These are phyloP conservation scores for Candida sojae DNA, from an alignment of 1,139 yeast species.

Conservation along the genomic window DNA sequence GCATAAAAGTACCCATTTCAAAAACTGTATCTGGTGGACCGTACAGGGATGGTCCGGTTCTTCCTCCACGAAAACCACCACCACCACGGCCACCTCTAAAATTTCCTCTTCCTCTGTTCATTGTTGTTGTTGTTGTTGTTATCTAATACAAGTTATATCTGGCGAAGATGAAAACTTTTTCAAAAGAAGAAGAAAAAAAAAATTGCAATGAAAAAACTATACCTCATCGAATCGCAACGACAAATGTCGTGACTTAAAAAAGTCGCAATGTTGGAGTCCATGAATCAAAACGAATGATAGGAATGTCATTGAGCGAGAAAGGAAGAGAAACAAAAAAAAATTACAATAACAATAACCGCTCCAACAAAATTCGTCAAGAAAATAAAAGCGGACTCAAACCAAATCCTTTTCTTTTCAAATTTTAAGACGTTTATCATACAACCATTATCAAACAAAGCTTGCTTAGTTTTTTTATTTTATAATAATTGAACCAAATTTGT, in stretches of 20 bases:
- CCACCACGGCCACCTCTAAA: constrained; percentile 70
- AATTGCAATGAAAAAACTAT: background rate
- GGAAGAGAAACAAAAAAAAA: constrained; percentile 1
- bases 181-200: constrained; percentile 6
- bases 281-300: background rate
- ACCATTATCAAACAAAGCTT: no score
- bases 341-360: background rate
- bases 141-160: background rate
- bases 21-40: constrained; percentile 94
- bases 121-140: constrained; percentile 16
- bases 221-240: constrained; percentile 1
- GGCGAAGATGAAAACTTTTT: constrained; percentile 17
- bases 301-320: background rate
- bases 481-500: background rate
- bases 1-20: constrained; percentile 93
- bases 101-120: constrained; percentile 74
- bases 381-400: background rate
- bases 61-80: constrained; percentile 48
- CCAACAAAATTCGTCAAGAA: background rate
- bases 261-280: background rate
- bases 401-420: constrained; percentile 1
- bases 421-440: background rate
- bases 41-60: constrained; percentile 45
- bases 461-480: background rate
- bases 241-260: background rate